Evolutionary conservation across 1,284 basidiomycete species (phyloP).

Genomic region (Retiboletus flavoniger): DNA sequence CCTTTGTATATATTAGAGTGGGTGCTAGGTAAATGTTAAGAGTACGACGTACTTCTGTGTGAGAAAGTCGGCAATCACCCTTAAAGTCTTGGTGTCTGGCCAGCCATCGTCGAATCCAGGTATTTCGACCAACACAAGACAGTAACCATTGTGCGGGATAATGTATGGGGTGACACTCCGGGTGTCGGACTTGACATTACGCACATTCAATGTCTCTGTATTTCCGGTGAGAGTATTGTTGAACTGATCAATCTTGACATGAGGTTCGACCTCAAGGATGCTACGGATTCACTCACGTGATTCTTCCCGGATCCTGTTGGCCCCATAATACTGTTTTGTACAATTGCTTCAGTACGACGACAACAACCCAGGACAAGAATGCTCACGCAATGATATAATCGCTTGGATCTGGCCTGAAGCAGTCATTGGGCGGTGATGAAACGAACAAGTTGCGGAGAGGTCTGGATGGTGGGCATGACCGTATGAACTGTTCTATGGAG

Average conservation of each 20-base stretch:
- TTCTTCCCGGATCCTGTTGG: not conserved
- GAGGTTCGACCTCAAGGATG: not conserved
- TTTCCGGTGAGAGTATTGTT: conserved; percentile 17
- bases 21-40: too few relatives aligned
- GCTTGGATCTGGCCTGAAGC: not conserved
- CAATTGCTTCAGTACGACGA: not conserved
- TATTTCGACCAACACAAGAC: conserved; percentile 28
- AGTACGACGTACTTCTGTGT: conserved; percentile 16
- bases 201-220: not conserved
- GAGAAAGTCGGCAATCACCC: conserved; percentile 27
- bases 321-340: not conserved
- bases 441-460: too few relatives aligned
- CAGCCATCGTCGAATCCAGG: conserved; percentile 30
- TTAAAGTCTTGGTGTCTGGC: conserved; percentile 27
- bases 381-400: not conserved
- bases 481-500: too few relatives aligned
- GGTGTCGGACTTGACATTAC: conserved; percentile 8
- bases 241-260: conserved; percentile 14
- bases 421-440: too few relatives aligned
- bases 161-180: not conserved
- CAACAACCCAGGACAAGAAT: not conserved
- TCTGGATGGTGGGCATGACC: too few relatives aligned
- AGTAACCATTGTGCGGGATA: not conserved
- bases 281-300: not conserved
- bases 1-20: conserved; percentile 1